phyloP scores from a whole-genome alignment of 495 filamentous ascomycete species.

The Sporormia fimetaria region DNA sequence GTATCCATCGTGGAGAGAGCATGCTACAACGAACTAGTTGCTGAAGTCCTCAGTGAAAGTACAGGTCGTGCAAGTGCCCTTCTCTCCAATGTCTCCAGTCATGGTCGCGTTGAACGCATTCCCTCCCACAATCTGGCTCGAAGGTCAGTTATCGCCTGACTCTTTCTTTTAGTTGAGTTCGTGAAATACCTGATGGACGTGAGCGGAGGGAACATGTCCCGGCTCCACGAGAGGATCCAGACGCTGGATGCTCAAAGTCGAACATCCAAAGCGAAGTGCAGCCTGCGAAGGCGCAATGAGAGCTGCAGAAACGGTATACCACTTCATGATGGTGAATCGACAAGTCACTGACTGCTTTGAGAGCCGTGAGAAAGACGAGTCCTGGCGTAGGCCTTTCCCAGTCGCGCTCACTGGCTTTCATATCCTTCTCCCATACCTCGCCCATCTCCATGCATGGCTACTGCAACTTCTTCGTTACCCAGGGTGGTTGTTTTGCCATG shows the following conservation, averaged over 20 bases:
- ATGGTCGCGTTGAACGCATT: conserved; percentile 11
- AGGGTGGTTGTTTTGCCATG: too few species aligned
- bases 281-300: conserved; percentile 35
- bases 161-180: conserved; percentile 36
- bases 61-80: conserved; percentile 33
- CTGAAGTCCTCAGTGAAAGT: conserved; percentile 36
- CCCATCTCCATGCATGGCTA: too few species aligned
- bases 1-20: too few species aligned
- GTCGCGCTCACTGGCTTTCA: too few species aligned
- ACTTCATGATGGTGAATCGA: conserved; percentile 38
- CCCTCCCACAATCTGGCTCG: conserved; percentile 32
- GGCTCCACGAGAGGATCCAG: conserved; percentile 38
- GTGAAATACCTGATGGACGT: conserved; percentile 41
- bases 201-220: conserved; percentile 33
- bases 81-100: conserved; percentile 21
- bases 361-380: too few species aligned
- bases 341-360: too few species aligned
- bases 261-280: conserved; percentile 40
- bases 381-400: too few species aligned
- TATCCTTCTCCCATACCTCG: too few species aligned
- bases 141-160: conserved; percentile 32
- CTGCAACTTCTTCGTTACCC: too few species aligned
- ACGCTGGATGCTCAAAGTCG: conserved; percentile 38
- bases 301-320: conserved; percentile 25
- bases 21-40: too few species aligned